These are phyloP conservation scores for Acer saccharum DNA, from an alignment of 345 rosid species.

Conservation along the genomic window DNA sequence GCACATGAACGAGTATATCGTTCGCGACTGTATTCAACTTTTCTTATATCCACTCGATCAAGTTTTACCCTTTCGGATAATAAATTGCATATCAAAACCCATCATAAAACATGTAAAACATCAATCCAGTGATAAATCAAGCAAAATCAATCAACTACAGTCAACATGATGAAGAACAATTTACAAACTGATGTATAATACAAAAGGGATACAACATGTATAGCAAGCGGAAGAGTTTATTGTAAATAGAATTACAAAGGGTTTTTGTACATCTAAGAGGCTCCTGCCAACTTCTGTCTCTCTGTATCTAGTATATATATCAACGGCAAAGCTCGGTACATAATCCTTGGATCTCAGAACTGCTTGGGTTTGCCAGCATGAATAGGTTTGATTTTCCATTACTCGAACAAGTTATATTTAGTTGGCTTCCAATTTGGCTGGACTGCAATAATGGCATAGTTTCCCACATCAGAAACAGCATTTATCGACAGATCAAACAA, in stretches of 20 bases:
- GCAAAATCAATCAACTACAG: neutral
- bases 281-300: conserved; percentile 2
- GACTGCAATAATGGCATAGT: conserved; percentile 46
- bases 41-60: too few species aligned
- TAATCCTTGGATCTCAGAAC: conserved; percentile 51
- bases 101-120: neutral
- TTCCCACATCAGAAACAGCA: conserved; percentile 1
- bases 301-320: conserved; percentile 13
- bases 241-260: neutral
- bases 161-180: neutral
- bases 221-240: neutral
- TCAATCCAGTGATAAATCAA: neutral
- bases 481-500: neutral
- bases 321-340: conserved; percentile 65
- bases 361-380: conserved; percentile 40
- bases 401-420: conserved; percentile 68
- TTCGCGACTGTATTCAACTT: too few species aligned
- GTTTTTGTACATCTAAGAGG: conserved; percentile 15
- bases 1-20: too few species aligned
- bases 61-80: too few species aligned
- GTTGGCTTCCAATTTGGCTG: conserved; percentile 58
- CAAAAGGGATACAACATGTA: neutral
- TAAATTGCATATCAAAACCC: too few species aligned
- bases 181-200: neutral
- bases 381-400: conserved; percentile 57